These are phyloP conservation scores for Physcomitrium patens DNA, from an alignment of 225 moss, liverwort and hornwort genomes.

Conservation along the genomic window DNA sequence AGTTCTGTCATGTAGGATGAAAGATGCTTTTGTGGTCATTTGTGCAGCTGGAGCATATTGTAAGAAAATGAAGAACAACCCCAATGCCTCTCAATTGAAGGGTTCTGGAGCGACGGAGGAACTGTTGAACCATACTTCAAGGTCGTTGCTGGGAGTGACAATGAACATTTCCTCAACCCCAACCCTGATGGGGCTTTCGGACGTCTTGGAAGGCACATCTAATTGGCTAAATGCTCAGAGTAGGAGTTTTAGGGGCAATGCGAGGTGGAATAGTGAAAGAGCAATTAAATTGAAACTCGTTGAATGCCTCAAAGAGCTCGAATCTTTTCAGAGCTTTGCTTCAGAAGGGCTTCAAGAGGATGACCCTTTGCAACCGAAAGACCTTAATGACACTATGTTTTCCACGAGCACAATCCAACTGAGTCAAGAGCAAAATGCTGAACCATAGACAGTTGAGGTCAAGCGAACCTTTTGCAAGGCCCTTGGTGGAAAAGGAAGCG, in stretches of 20 bases:
- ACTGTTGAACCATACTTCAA: conserved; percentile 1
- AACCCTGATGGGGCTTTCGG: conserved; percentile 46
- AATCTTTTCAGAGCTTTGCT: conserved; percentile 42
- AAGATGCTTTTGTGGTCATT: background rate
- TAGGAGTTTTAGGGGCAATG: conserved; percentile 5
- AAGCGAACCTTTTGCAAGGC: background rate
- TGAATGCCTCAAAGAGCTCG: conserved; percentile 58
- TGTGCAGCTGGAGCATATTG: conserved; percentile 12
- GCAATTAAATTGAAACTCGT: conserved; percentile 45
- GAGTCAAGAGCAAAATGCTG: conserved; percentile 26
- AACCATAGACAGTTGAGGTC: conserved; percentile 27
- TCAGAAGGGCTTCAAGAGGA: conserved; percentile 43
- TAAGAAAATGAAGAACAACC: conserved; percentile 39
- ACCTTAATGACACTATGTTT: conserved; percentile 28
- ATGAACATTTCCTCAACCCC: conserved; percentile 38
- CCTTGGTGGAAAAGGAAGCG: conserved; percentile 6
- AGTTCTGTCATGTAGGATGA: background rate
- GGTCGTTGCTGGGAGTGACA: conserved; percentile 21
- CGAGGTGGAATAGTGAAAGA: conserved; percentile 17
- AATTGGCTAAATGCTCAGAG: conserved; percentile 37
- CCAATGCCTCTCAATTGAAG: conserved; percentile 4
- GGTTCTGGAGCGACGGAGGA: conserved; percentile 20
- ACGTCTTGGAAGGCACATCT: conserved; percentile 47
- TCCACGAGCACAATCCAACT: conserved; percentile 17
- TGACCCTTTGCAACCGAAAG: conserved; percentile 39